Percentiles rank a stretch among this genome's conserved stretches.
These are phyloP conservation scores for Blastomyces gilchristii DNA, from an alignment of 2,329 filamentous ascomycete genomes.

Conservation along the genomic window DNA sequence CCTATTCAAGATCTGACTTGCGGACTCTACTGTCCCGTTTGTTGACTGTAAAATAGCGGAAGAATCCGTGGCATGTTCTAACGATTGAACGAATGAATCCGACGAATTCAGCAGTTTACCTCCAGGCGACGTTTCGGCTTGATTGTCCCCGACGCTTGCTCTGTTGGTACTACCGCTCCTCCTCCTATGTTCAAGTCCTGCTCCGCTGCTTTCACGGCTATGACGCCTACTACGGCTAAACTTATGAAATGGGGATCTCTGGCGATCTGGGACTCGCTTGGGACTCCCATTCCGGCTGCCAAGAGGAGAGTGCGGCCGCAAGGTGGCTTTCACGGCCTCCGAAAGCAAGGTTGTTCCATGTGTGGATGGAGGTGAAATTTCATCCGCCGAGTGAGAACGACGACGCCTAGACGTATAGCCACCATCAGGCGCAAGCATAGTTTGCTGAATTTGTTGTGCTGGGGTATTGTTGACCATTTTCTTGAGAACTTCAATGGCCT, in stretches of 20 bases:
- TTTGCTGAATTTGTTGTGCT: conserved; percentile 33
- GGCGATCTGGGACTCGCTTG: neutral
- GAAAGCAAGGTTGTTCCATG: conserved; percentile 27
- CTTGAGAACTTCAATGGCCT: conserved; percentile 69
- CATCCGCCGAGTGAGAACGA: conserved; percentile 4
- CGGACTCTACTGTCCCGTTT: conserved; percentile 67
- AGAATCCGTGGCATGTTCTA: conserved; percentile 65
- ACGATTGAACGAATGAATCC: conserved; percentile 64
- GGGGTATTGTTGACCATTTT: conserved; percentile 58
- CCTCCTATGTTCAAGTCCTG: conserved; percentile 29
- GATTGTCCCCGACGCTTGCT: conserved; percentile 42
- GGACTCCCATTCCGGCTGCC: conserved; percentile 14
- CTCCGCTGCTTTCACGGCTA: conserved; percentile 31
- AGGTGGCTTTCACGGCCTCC: conserved; percentile 52
- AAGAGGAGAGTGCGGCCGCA: conserved; percentile 43
- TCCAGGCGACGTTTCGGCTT: conserved; percentile 41
- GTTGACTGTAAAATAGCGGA: conserved; percentile 58
- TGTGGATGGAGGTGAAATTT: neutral
- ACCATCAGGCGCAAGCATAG: conserved; percentile 19
- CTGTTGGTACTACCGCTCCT: conserved; percentile 56
- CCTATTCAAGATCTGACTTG: conserved; percentile 77
- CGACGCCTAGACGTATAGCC: conserved; percentile 9
- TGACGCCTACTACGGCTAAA: conserved; percentile 33
- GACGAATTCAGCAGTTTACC: conserved; percentile 53
- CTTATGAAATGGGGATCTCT: conserved; percentile 34